Conservation (phyloP, 768 basidiomycete species). For the Gloeopeniophorella convolvens region DNA sequence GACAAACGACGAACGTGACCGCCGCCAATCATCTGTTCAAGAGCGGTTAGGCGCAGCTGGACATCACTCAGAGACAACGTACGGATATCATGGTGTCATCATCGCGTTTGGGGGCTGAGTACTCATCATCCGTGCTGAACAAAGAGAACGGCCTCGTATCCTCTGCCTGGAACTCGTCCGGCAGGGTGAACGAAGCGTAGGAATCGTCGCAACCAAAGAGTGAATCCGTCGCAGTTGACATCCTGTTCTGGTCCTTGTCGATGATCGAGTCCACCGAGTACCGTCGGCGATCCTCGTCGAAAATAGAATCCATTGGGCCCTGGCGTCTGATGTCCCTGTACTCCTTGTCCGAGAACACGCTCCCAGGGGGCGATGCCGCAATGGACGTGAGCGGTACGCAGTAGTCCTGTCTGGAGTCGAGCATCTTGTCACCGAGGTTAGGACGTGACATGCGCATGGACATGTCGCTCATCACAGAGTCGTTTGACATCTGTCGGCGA, state of each 20-base stretch:
- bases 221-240: constrained; percentile 49
- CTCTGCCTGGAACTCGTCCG: constrained; percentile 35
- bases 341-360: constrained; percentile 24
- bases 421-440: constrained; percentile 84
- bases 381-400: constrained; percentile 55
- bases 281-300: constrained; percentile 41
- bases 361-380: constrained; percentile 56
- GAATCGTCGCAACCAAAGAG: constrained; percentile 51
- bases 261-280: constrained; percentile 29
- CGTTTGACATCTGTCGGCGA: constrained; percentile 48
- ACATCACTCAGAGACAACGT: constrained; percentile 24
- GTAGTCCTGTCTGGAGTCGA: constrained; percentile 49
- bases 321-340: constrained; percentile 30
- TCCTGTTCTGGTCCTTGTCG: constrained; percentile 51
- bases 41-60: constrained; percentile 5
- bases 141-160: constrained; percentile 63
- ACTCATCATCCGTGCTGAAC: constrained; percentile 39
- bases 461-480: constrained; percentile 62
- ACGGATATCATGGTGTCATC: constrained; percentile 83
- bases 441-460: constrained; percentile 61
- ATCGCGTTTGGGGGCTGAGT: constrained; percentile 49
- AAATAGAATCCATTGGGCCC: constrained; percentile 58
- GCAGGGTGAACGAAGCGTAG: constrained; percentile 22
- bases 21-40: constrained; percentile 66
- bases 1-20: constrained; percentile 67